Evolutionary conservation across 2,329 filamentous ascomycete genomes (phyloP).

Genomic region (Colletotrichum truncatum): DNA sequence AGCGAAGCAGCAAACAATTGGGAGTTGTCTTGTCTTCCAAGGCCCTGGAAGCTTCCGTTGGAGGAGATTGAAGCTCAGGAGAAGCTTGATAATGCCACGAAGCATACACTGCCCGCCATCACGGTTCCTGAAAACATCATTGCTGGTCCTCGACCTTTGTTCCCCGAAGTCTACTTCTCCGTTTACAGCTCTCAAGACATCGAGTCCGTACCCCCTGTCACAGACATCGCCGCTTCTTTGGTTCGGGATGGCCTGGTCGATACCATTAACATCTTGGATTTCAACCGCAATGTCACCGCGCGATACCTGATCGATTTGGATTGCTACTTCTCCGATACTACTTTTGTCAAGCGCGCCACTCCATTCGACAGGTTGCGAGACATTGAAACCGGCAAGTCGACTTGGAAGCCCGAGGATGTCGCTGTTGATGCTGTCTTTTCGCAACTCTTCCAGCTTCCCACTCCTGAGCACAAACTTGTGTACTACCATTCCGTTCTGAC

Average conservation of each 20-base stretch:
- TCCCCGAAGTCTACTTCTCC: slow-evolving; percentile 94
- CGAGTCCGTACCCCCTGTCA: slow-evolving; percentile 83
- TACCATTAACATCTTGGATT: slow-evolving; percentile 93
- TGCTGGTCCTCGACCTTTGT: slow-evolving; percentile 78
- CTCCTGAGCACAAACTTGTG: slow-evolving; percentile 90
- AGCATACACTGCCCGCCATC: slow-evolving; percentile 82
- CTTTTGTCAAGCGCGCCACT: slow-evolving; percentile 92
- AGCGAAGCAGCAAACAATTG: slow-evolving; percentile 78
- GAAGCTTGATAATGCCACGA: slow-evolving; percentile 68
- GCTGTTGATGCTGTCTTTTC: slow-evolving; percentile 98
- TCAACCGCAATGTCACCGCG: slow-evolving; percentile 87
- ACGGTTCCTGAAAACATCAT: slow-evolving; percentile 79
- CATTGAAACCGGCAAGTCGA: slow-evolving; percentile 70
- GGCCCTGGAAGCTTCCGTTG: slow-evolving; percentile 72
- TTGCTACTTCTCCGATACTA: slow-evolving; percentile 89
- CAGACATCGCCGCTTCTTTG: slow-evolving; percentile 81
- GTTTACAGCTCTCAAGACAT: slow-evolving; percentile 89
- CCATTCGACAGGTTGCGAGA: slow-evolving; percentile 89
- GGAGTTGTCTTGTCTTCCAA: slow-evolving; percentile 75
- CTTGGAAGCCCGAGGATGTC: slow-evolving; percentile 98
- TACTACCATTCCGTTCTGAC: slow-evolving; percentile 97
- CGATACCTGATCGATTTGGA: slow-evolving; percentile 94
- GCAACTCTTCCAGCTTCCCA: slow-evolving; percentile 88
- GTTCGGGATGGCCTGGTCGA: slow-evolving; percentile 88
- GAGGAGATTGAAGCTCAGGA: slow-evolving; percentile 68